These are phyloP conservation scores for Vigna reflexopilosa DNA, from an alignment of 306 rosid genomes.

Conservation along the genomic window DNA sequence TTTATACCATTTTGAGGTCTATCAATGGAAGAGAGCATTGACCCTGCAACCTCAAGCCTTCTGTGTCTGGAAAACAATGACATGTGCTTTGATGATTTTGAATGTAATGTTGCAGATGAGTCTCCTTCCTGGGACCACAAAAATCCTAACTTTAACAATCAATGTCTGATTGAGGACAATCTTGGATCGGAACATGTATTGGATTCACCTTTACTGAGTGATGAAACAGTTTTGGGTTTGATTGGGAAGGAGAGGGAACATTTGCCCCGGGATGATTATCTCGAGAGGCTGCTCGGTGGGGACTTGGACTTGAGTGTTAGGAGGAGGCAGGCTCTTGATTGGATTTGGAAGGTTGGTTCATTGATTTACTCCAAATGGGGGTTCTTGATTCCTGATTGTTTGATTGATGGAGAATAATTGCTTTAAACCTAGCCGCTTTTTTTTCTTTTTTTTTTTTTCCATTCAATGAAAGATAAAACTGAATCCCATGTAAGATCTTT, in stretches of 20 bases:
- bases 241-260: slow-evolving; percentile 63
- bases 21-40: slow-evolving; percentile 62
- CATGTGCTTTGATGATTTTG: slow-evolving; percentile 55
- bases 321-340: slow-evolving; percentile 74
- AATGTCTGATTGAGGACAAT: slow-evolving; percentile 35
- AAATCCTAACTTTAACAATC: slow-evolving; percentile 36
- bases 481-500: neutral
- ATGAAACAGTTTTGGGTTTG: slow-evolving; percentile 56
- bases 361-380: slow-evolving; percentile 33
- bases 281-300: slow-evolving; percentile 65
- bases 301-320: slow-evolving; percentile 68
- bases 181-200: slow-evolving; percentile 49
- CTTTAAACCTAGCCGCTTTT: neutral
- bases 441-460: neutral
- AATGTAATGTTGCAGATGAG: slow-evolving; percentile 43
- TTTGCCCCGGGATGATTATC: slow-evolving; percentile 71
- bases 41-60: slow-evolving; percentile 54
- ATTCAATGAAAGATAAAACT: slow-evolving; percentile 24
- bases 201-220: slow-evolving; percentile 53
- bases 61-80: slow-evolving; percentile 55
- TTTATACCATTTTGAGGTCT: slow-evolving; percentile 39
- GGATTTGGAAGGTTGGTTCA: slow-evolving; percentile 79
- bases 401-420: slow-evolving; percentile 39
- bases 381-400: slow-evolving; percentile 20
- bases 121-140: slow-evolving; percentile 48